Conservation (phyloP, 352 stramenopile species). For the Saprolegnia diclina region DNA sequence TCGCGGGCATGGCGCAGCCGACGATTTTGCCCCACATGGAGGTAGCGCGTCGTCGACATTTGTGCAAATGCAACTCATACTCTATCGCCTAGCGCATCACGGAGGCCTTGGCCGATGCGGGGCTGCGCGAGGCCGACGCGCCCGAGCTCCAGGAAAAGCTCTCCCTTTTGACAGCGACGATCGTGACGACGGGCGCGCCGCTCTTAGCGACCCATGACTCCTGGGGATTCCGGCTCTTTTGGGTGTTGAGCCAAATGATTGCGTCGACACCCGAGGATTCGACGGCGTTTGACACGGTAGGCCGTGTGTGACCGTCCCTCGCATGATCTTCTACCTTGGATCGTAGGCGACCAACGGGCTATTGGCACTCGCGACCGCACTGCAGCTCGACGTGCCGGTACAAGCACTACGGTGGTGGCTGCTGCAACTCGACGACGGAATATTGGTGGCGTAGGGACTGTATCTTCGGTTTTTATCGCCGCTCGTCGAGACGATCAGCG, state of each 20-base stretch:
- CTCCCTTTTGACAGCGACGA: slow-evolving; percentile 36
- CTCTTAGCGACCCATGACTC: slow-evolving; percentile 43
- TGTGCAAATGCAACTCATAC: background rate
- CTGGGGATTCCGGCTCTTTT: slow-evolving; percentile 67
- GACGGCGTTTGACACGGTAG: slow-evolving; percentile 48
- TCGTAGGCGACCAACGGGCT: slow-evolving; percentile 41
- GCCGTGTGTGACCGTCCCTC: background rate
- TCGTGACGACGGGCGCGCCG: slow-evolving; percentile 48
- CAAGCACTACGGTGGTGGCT: background rate
- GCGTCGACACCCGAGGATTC: slow-evolving; percentile 48
- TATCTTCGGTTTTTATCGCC: slow-evolving; percentile 51
- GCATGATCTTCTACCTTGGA: too few relatives aligned
- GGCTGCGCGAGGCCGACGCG: slow-evolving; percentile 63
- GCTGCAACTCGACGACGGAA: too few relatives aligned
- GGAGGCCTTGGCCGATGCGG: slow-evolving; percentile 59
- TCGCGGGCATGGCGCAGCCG: slow-evolving; percentile 62
- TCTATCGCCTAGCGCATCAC: slow-evolving; percentile 44
- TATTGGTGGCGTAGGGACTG: slow-evolving; percentile 45
- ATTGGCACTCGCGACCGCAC: slow-evolving; percentile 33
- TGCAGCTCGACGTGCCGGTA: slow-evolving; percentile 42
- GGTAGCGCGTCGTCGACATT: slow-evolving; percentile 25
- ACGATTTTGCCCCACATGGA: slow-evolving; percentile 59
- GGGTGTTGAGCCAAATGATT: slow-evolving; percentile 70
- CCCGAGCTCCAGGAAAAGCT: slow-evolving; percentile 66
- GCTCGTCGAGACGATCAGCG: slow-evolving; percentile 50